Percentiles rank a stretch among this genome's conserved stretches.
Conservation (phyloP, 768 basidiomycete genomes). For the Plicaturopsis crispa region DNA sequence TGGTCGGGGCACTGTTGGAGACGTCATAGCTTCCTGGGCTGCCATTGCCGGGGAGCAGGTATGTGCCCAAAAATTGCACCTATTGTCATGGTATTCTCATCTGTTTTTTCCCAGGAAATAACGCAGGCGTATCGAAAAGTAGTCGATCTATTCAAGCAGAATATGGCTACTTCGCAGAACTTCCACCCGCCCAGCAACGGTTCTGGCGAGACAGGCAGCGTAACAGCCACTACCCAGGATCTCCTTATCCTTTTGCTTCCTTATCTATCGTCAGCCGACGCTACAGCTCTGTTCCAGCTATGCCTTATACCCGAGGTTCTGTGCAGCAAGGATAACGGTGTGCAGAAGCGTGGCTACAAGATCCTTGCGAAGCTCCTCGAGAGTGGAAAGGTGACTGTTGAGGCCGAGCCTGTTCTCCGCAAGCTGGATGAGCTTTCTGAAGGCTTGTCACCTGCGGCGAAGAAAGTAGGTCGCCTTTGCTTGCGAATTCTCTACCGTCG, state of each 20-base stretch:
- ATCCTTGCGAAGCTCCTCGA: constrained; percentile 72
- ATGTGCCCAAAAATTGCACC: constrained; percentile 9
- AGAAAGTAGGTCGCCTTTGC: constrained; percentile 46
- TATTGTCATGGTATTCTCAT: constrained; percentile 2
- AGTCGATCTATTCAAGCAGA: constrained; percentile 58
- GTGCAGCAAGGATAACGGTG: constrained; percentile 71
- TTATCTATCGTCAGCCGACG: constrained; percentile 54
- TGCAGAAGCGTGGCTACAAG: constrained; percentile 95
- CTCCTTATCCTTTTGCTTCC: constrained; percentile 82
- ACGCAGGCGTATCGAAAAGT: constrained; percentile 79
- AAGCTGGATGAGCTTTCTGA: constrained; percentile 58
- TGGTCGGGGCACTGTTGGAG: constrained; percentile 68
- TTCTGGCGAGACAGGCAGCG: constrained; percentile 30
- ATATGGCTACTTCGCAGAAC: constrained; percentile 36
- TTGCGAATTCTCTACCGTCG: background rate
- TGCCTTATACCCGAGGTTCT: constrained; percentile 65
- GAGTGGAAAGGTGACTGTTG: constrained; percentile 44
- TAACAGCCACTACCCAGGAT: constrained; percentile 68
- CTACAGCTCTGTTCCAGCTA: constrained; percentile 57
- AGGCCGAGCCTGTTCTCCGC: constrained; percentile 53
- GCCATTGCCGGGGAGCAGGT: constrained; percentile 71
- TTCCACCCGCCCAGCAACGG: constrained; percentile 25
- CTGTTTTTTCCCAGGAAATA: constrained; percentile 43
- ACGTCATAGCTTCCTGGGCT: constrained; percentile 84
- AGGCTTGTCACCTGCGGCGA: constrained; percentile 73